Evolutionary conservation across 2,329 filamentous ascomycete genomes (phyloP).

Genomic region (Chalaropsis thielavioides): DNA sequence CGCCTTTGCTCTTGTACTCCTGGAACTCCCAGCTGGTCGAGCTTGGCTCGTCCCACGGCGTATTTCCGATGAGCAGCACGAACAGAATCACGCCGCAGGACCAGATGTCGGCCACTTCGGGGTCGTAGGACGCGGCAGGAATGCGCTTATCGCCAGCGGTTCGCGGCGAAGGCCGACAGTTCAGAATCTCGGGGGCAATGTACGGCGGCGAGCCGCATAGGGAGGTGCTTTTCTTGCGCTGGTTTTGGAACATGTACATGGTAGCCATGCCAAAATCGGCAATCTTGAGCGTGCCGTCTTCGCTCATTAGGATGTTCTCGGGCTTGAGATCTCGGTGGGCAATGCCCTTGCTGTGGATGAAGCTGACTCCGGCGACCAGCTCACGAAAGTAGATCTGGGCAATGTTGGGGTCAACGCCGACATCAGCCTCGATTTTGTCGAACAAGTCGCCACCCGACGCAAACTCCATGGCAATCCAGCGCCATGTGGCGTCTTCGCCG

Average conservation of each 20-base stretch:
- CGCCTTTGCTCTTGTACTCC: slow-evolving; percentile 67
- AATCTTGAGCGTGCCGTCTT: slow-evolving; percentile 75
- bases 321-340: slow-evolving; percentile 87
- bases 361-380: slow-evolving; percentile 76
- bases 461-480: slow-evolving; percentile 97
- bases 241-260: slow-evolving; percentile 78
- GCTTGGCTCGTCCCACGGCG: slow-evolving; percentile 92
- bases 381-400: slow-evolving; percentile 95
- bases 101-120: slow-evolving; percentile 86
- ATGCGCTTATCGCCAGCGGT: slow-evolving; percentile 29
- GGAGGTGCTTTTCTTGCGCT: slow-evolving; percentile 67
- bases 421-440: slow-evolving; percentile 97
- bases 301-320: slow-evolving; percentile 84
- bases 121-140: slow-evolving; percentile 42
- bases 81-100: slow-evolving; percentile 97
- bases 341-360: slow-evolving; percentile 91
- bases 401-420: slow-evolving; percentile 85
- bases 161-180: slow-evolving; percentile 28
- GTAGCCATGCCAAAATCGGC: slow-evolving; percentile 95
- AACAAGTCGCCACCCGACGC: slow-evolving; percentile 93
- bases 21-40: slow-evolving; percentile 75
- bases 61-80: slow-evolving; percentile 87
- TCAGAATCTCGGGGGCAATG: slow-evolving; percentile 82
- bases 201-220: slow-evolving; percentile 95
- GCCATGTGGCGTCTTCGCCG: slow-evolving; percentile 74